Evolutionary conservation across 179 eudicot genomes (phyloP).

Genomic region (Camellia oleifera): DNA sequence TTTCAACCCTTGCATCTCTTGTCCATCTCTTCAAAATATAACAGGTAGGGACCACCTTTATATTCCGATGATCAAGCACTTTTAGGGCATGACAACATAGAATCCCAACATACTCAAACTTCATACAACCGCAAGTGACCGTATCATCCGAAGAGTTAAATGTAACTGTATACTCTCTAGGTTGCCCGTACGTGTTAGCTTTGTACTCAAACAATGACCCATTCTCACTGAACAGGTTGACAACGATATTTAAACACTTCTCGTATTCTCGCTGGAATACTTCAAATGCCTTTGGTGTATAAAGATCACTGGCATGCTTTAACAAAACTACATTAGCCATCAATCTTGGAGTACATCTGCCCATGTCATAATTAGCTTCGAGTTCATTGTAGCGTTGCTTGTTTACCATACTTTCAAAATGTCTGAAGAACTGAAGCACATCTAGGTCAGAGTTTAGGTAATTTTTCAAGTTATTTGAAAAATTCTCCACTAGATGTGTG

Average conservation of each 20-base stretch:
- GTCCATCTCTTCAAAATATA: constrained; percentile 29
- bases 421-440: constrained; percentile 19
- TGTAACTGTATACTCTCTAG: constrained; percentile 4
- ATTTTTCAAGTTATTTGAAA: constrained; percentile 11
- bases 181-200: constrained; percentile 11
- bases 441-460: constrained; percentile 8
- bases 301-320: constrained; percentile 22
- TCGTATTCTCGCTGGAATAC: constrained; percentile 30
- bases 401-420: constrained; percentile 19
- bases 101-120: constrained; percentile 23
- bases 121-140: constrained; percentile 21
- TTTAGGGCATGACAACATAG: constrained; percentile 30
- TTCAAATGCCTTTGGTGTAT: constrained; percentile 24
- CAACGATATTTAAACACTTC: constrained; percentile 24
- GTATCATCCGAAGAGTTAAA: constrained; percentile 6
- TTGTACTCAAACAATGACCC: constrained; percentile 17
- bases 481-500: constrained; percentile 16
- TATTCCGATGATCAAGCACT: constrained; percentile 24
- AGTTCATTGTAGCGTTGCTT: constrained; percentile 22
- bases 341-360: constrained; percentile 16
- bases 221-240: constrained; percentile 17
- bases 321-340: constrained; percentile 25
- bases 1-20: constrained; percentile 19
- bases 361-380: constrained; percentile 19
- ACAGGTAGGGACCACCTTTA: constrained; percentile 23